Evolutionary conservation across 1,284 basidiomycete species (phyloP), one percentile per base, ranked within the genome.

Genomic region (Wolfiporia cocos): DNA sequence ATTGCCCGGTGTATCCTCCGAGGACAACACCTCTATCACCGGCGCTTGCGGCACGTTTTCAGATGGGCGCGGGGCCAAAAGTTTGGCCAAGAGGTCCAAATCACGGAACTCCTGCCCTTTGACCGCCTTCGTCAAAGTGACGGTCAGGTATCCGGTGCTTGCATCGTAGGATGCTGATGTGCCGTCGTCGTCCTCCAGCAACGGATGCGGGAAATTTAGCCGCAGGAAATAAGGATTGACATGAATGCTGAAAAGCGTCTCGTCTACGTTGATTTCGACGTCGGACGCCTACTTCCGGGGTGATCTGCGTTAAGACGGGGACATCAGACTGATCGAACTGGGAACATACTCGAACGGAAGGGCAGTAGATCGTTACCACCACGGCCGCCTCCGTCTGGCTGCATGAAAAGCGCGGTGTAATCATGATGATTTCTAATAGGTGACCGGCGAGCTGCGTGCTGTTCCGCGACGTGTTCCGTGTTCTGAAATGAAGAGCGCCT

Each of bases 181-280:
- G 20, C 66, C 61, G 45, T 86, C 81, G 50, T 90, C 86, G 51
- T 89, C 86, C 28, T 78, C 54, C 46, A 78, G 52, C 46, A 78
- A 52, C 1, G 71, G 51, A 55, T 78, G 70, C 22, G 81, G 67
- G 56, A 91, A 86, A 54, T 78, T 78, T 46, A 91, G 70, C 3
- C 86, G 81, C 42, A 91, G 70, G 54, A 84, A 90, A 57, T 90
- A 91, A 3, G 86, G 86, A 47, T 81, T 84, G 57, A 89, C 74
- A 56, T 90, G 79, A 31, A 87, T 64, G n/a, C 77, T 78, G 57
- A 90, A 70, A 34, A 83, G 62, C 26, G 74, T 75, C 44, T 76
- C 77, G 50, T 87, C 82, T 43, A 88, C 77, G 50, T 83, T 70
- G 49, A 88, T 80, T 57, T 90, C 87, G 28, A 81, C 75, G 47